Conservation (phyloP, 2,329 filamentous ascomycete genomes). For the Sclerotinia nivalis region DNA sequence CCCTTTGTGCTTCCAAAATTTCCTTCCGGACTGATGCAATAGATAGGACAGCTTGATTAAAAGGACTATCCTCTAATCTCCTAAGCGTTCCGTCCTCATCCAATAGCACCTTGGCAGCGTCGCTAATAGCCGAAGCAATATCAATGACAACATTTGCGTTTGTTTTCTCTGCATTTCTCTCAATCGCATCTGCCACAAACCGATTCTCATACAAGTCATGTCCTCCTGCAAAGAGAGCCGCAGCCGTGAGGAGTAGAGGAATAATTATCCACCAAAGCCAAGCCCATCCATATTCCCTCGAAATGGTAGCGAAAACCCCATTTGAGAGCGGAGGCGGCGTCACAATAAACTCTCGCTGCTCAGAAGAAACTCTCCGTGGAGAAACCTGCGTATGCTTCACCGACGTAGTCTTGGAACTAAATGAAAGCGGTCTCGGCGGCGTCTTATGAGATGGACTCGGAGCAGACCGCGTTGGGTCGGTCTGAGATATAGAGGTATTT, state of each 20-base stretch:
- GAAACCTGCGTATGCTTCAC: no score
- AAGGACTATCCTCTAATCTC: not conserved
- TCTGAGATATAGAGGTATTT: not conserved
- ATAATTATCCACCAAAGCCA: not conserved
- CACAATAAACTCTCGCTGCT: not conserved
- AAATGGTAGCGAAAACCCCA: not conserved
- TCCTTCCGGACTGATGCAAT: not conserved
- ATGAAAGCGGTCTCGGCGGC: not conserved
- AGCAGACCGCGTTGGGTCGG: no score
- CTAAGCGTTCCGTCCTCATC: not conserved
- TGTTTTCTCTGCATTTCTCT: not conserved
- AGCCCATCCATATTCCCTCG: conserved; percentile 1
- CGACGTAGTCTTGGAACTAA: not conserved
- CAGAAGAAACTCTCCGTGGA: not conserved
- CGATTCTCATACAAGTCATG: not conserved
- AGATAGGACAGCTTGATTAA: not conserved
- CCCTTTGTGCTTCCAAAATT: not conserved
- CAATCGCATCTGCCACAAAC: not conserved
- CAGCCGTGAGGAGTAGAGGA: not conserved
- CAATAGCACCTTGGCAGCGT: not conserved
- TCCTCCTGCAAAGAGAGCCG: not conserved
- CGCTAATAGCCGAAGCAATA: not conserved
- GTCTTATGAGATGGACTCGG: no score
- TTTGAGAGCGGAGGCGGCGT: not conserved
- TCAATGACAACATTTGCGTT: not conserved